phyloP scores from a whole-genome alignment of 352 stramenopile species.

The Pythium coloratum region DNA sequence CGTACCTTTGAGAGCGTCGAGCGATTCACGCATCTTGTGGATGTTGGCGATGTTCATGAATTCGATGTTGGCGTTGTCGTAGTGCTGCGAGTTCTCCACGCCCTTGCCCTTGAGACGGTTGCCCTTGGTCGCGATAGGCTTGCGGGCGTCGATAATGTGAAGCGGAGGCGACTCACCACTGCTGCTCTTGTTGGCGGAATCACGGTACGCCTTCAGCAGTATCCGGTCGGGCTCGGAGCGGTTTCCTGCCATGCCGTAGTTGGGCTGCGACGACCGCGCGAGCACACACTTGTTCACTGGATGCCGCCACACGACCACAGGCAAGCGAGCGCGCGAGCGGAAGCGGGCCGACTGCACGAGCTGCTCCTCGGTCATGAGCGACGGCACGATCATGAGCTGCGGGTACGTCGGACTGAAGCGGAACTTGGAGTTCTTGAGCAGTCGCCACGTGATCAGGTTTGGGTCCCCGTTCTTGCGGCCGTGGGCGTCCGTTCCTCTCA shows the following conservation, averaged over 20 bases:
- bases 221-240: slow-evolving; percentile 91
- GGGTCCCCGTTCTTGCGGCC: slow-evolving; percentile 27
- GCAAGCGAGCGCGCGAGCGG: slow-evolving; percentile 90
- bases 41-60: slow-evolving; percentile 99
- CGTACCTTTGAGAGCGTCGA: slow-evolving; percentile 85
- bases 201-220: slow-evolving; percentile 82
- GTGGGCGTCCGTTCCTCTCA: slow-evolving; percentile 41
- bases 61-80: slow-evolving; percentile 93
- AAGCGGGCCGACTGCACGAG: slow-evolving; percentile 89
- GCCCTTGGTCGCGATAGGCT: slow-evolving; percentile 77
- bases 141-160: slow-evolving; percentile 86
- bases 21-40: slow-evolving; percentile 96
- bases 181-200: slow-evolving; percentile 80
- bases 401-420: slow-evolving; percentile 94
- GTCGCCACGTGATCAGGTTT: slow-evolving; percentile 66
- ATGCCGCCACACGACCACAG: slow-evolving; percentile 92
- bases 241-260: slow-evolving; percentile 96
- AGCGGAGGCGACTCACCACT: slow-evolving; percentile 66
- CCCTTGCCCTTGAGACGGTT: slow-evolving; percentile 88
- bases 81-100: slow-evolving; percentile 96
- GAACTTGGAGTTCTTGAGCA: slow-evolving; percentile 91
- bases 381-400: slow-evolving; percentile 93
- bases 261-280: slow-evolving; percentile 94
- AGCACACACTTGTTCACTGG: slow-evolving; percentile 92
- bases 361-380: slow-evolving; percentile 92